Percentiles rank a stretch among this genome's conserved stretches.
Evolutionary conservation across 495 filamentous ascomycete genomes (phyloP).

Genomic region (Podospora fimiseda): DNA sequence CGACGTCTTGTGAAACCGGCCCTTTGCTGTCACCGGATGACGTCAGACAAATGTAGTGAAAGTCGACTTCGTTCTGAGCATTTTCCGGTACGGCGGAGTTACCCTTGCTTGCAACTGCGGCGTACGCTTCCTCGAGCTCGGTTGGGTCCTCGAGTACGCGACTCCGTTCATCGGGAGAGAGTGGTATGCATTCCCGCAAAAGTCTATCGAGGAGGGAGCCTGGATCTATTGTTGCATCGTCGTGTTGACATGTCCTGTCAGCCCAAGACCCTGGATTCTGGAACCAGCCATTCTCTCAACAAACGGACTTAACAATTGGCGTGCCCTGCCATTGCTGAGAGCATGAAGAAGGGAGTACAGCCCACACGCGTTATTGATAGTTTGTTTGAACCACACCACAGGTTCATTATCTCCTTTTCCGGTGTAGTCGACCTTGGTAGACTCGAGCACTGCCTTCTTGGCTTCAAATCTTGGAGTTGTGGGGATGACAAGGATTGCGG

Average conservation of each 20-base stretch:
- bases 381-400: conserved; percentile 8
- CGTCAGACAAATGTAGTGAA: conserved; percentile 71
- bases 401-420: background rate
- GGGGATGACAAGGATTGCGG: conserved; percentile 66
- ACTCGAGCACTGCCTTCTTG: conserved; percentile 4
- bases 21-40: conserved; percentile 31
- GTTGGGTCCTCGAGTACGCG: conserved; percentile 59
- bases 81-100: conserved; percentile 57
- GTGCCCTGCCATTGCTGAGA: conserved; percentile 2
- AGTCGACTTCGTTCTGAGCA: conserved; percentile 51
- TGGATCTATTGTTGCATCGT: too few relatives aligned
- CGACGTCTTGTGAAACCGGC: conserved; percentile 2
- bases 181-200: conserved; percentile 31
- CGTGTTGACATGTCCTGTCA: background rate
- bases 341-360: conserved; percentile 7
- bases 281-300: too few relatives aligned
- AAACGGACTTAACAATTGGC: background rate
- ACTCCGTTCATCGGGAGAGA: conserved; percentile 48
- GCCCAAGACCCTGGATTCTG: too few relatives aligned
- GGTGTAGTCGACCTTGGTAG: background rate
- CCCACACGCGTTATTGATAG: conserved; percentile 8
- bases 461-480: conserved; percentile 50
- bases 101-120: conserved; percentile 54
- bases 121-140: conserved; percentile 60
- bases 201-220: conserved; percentile 26